These are phyloP conservation scores for Coffea humblotiana DNA, from an alignment of 305 asterid species.

Conservation along the genomic window DNA sequence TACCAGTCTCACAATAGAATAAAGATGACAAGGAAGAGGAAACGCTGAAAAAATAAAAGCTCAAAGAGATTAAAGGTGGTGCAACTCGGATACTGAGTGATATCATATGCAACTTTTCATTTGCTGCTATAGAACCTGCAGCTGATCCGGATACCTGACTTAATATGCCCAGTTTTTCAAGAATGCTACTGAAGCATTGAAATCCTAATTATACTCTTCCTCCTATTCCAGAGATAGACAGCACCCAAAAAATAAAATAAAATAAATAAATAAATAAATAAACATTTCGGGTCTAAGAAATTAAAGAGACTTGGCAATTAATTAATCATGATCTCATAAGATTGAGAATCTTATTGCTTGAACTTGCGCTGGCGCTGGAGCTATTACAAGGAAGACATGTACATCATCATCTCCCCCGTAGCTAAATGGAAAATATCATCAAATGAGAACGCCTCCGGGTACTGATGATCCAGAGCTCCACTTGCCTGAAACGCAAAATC, in stretches of 20 bases:
- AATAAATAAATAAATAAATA: too few relatives aligned
- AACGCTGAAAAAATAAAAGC: background rate
- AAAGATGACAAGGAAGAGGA: too few relatives aligned
- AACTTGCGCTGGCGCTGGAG: background rate
- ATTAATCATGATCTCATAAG: background rate
- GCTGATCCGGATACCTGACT: too few relatives aligned
- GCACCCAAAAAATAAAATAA: too few relatives aligned
- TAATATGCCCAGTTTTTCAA: background rate
- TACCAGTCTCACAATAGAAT: too few relatives aligned
- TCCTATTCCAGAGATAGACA: too few relatives aligned
- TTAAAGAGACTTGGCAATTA: too few relatives aligned
- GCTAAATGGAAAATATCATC: constrained; percentile 72
- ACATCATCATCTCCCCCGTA: constrained; percentile 54
- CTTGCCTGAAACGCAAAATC: constrained; percentile 33
- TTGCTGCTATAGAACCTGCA: background rate
- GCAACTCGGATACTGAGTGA: too few relatives aligned
- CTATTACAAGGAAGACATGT: constrained; percentile 37
- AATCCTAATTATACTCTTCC: background rate
- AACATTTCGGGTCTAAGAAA: background rate
- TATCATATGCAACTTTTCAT: background rate
- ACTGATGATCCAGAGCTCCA: constrained; percentile 36
- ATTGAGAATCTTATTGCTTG: background rate
- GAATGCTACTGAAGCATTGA: background rate
- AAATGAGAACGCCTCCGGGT: constrained; percentile 36
- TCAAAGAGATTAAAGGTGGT: background rate